phyloP scores from a whole-genome alignment of 345 rosid species.

The Euphorbia peplus region DNA sequence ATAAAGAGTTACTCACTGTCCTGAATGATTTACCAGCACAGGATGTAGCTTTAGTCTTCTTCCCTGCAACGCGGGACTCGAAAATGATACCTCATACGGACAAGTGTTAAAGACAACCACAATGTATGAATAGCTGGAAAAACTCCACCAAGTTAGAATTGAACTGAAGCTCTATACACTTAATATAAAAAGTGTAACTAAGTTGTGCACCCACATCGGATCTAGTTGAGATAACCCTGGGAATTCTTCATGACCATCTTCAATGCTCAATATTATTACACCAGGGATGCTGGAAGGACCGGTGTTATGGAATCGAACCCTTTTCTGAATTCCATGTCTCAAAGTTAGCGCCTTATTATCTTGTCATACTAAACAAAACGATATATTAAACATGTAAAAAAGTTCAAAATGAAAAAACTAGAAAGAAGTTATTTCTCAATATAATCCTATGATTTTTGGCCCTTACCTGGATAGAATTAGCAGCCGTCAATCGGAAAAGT shows the following conservation, averaged over 20 bases:
- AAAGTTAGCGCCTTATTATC: neutral
- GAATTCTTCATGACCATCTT: slow-evolving; percentile 64
- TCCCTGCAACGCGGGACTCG: slow-evolving; percentile 39
- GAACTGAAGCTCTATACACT: neutral
- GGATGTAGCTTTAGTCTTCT: slow-evolving; percentile 68
- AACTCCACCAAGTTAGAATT: slow-evolving; percentile 4
- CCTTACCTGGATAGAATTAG: slow-evolving; percentile 78
- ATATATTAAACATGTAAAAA: neutral
- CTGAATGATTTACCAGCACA: slow-evolving; percentile 51
- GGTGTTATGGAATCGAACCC: slow-evolving; percentile 70
- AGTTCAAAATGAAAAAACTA: neutral
- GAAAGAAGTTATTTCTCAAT: neutral
- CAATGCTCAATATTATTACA: slow-evolving; percentile 79
- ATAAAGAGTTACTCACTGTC: neutral
- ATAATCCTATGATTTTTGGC: neutral
- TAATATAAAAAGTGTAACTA: neutral
- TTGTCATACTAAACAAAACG: neutral
- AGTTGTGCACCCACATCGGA: slow-evolving; percentile 47
- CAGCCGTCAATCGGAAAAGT: slow-evolving; percentile 72
- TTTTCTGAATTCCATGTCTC: slow-evolving; percentile 39
- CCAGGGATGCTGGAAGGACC: slow-evolving; percentile 75
- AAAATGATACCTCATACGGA: slow-evolving; percentile 57
- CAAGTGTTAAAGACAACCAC: slow-evolving; percentile 66
- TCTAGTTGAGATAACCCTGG: slow-evolving; percentile 68
- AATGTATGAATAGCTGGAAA: slow-evolving; percentile 58